These are phyloP conservation scores for Mucor racemosus DNA, from an alignment of 371 early-diverging fungal genomes.

Conservation along the genomic window DNA sequence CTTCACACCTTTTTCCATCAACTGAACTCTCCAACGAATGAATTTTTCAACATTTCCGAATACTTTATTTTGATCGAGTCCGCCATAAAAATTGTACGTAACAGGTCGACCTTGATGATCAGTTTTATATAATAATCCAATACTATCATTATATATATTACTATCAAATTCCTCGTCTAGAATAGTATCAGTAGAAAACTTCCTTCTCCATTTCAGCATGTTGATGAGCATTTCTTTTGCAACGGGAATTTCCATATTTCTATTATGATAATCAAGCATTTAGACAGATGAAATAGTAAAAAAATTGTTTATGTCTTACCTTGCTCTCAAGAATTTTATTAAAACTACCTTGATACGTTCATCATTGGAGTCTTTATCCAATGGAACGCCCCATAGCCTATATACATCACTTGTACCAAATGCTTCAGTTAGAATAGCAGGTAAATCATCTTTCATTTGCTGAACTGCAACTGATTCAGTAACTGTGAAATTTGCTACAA, in stretches of 20 bases:
- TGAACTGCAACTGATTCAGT: constrained; percentile 47
- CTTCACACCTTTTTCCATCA: constrained; percentile 62
- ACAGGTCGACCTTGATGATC: constrained; percentile 62
- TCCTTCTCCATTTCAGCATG: constrained; percentile 59
- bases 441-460: constrained; percentile 51
- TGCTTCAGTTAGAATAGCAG: constrained; percentile 48
- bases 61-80: constrained; percentile 56
- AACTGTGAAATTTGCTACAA: constrained; percentile 37
- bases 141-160: constrained; percentile 11
- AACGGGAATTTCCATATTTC: constrained; percentile 39
- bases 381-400: constrained; percentile 56
- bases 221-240: constrained; percentile 59
- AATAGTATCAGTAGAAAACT: constrained; percentile 51
- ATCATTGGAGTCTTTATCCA: constrained; percentile 51
- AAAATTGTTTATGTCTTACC: constrained; percentile 28
- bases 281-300: neutral
- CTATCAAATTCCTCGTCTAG: constrained; percentile 49
- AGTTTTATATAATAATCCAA: constrained; percentile 55
- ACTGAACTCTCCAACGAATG: constrained; percentile 67
- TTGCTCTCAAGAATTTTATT: constrained; percentile 62
- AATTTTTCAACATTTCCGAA: constrained; percentile 62
- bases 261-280: constrained; percentile 2
- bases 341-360: constrained; percentile 59
- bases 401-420: constrained; percentile 36
- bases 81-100: constrained; percentile 68